phyloP scores from a whole-genome alignment of 2,329 filamentous ascomycete genomes.

The Nemania abortiva region DNA sequence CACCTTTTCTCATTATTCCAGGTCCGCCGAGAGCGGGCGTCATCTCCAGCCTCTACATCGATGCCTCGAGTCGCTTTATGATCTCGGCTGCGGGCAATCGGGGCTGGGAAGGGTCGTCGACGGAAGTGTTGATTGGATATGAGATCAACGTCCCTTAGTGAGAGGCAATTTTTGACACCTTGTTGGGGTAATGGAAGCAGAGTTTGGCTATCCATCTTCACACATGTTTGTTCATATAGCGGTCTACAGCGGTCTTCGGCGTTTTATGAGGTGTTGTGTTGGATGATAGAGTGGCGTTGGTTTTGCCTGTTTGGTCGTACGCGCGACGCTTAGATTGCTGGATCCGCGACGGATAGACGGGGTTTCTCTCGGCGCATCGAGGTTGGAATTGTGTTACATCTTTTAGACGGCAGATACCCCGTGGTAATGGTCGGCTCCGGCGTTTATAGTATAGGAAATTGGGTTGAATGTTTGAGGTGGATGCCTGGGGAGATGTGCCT shows the following conservation, averaged over 20 bases:
- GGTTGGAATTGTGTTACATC: background rate
- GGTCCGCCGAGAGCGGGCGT: conserved; percentile 86
- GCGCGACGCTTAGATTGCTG: background rate
- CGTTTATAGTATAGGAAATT: background rate
- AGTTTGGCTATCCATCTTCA: background rate
- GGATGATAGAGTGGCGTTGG: background rate
- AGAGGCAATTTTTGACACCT: too few species aligned
- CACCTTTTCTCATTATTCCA: conserved; percentile 96
- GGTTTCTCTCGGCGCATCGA: background rate
- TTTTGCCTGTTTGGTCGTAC: background rate
- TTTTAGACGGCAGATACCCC: background rate
- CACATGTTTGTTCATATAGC: background rate
- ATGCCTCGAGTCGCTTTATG: conserved; percentile 90
- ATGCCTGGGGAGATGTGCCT: background rate
- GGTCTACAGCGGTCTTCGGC: background rate
- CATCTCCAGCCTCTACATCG: conserved; percentile 86
- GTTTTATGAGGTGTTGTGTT: background rate
- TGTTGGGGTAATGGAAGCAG: too few species aligned
- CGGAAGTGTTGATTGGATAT: conserved; percentile 93
- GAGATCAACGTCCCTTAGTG: conserved; percentile 75
- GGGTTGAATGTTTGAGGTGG: background rate
- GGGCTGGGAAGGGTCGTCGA: conserved; percentile 92
- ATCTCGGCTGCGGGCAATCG: conserved; percentile 90
- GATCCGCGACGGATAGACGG: background rate
- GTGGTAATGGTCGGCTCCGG: background rate